Evolutionary conservation across 352 stramenopile genomes (phyloP), one percentile per base, ranked within the genome.

Genomic region (Phytophthora podocarpi): DNA sequence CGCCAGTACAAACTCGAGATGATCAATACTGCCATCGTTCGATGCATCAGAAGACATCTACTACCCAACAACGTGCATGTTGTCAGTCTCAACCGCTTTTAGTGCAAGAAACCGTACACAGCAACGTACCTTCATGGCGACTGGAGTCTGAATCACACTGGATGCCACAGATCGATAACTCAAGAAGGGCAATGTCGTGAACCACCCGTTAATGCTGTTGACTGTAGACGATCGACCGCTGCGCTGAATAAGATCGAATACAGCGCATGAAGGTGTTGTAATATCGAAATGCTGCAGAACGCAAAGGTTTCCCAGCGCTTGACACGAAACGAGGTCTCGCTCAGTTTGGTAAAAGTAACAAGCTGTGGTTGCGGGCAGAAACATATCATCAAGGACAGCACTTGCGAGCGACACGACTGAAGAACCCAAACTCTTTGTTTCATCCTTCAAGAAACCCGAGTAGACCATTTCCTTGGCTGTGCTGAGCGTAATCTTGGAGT

Each of bases 251-350:
- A 84, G 62, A 7, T 87, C 57, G 37, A 97, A 79, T 6, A 97
- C 56, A 18, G 70, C 70, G 48, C 95, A 98, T 0, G 90, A 79
- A 6, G 77, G 41, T 5, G 74, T 56, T 1, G 65, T 60, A 18
- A 80, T 59, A 21, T 85, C 68, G 55, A 98, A 97, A 59, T 97
- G 84, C 54, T 95, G 85, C n/a, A 98, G 60, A 7, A 97, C 92
- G 49, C 96, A 98, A 12, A 98, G 58, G 59, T 98, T 98, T 10
- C 85, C 88, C 5, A 98, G 78, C 5, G 77, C 72, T 63, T 98
- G 92, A 50, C 94, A 98, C 46, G 85, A 89, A 27, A 37, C 54
- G 16, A 81, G 82, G 36, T 93, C 78, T 36, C 70, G 68, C 20
- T 87, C 78, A 26, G 46, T 85, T 27, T 78, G 64, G 62, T 97